Conservation (phyloP, 306 rosid genomes). For the Inga oerstediana region DNA sequence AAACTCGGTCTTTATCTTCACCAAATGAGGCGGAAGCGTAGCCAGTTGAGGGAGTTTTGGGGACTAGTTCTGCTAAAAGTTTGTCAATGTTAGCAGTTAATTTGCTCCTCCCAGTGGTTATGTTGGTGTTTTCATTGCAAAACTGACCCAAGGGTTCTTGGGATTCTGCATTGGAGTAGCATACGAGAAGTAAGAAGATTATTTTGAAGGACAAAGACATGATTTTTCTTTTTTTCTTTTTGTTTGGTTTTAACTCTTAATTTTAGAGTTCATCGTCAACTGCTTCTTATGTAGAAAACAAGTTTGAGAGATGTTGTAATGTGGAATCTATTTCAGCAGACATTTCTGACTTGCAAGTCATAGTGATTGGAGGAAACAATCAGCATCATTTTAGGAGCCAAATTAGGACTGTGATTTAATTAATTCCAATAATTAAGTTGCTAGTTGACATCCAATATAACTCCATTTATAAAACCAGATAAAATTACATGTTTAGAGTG, state of each 20-base stretch:
- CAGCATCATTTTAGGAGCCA: background rate
- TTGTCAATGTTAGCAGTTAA: constrained; percentile 51
- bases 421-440: background rate
- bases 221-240: background rate
- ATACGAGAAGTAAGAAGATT: constrained; percentile 40
- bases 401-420: background rate
- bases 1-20: no score
- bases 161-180: constrained; percentile 46
- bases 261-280: background rate
- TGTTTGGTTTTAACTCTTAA: background rate
- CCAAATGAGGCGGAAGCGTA: no score
- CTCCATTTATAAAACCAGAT: background rate
- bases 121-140: constrained; percentile 51
- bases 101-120: constrained; percentile 33
- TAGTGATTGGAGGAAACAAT: constrained; percentile 2
- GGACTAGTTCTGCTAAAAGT: constrained; percentile 48
- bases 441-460: background rate
- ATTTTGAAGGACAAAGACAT: constrained; percentile 39
- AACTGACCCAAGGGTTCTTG: constrained; percentile 52
- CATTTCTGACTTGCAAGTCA: constrained; percentile 36
- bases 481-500: background rate
- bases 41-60: constrained; percentile 33
- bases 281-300: constrained; percentile 20
- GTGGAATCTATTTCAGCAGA: constrained; percentile 32
- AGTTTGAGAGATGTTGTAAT: constrained; percentile 4